phyloP scores from a whole-genome alignment of 371 early-diverging fungal species.

The Mucor plumbeus region DNA sequence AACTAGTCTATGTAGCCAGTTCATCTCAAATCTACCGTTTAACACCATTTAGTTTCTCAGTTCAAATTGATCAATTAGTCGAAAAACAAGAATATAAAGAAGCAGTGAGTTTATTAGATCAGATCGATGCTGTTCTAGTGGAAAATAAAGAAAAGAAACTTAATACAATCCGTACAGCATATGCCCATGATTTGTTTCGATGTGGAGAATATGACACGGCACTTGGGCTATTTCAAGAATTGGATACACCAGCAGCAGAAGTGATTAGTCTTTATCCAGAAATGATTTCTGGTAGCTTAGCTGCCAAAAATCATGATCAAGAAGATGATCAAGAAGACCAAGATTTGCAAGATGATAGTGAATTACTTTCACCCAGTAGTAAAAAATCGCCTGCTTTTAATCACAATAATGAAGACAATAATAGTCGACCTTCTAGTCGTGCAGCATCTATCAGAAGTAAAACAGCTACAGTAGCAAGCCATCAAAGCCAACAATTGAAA shows the following conservation, averaged over 20 bases:
- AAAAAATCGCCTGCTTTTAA: slow-evolving; percentile 6
- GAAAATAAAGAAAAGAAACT: slow-evolving; percentile 76
- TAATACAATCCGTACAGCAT: slow-evolving; percentile 75
- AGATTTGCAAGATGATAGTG: slow-evolving; percentile 1
- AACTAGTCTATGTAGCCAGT: slow-evolving; percentile 83
- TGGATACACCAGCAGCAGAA: slow-evolving; percentile 84
- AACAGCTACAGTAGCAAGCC: slow-evolving; percentile 31
- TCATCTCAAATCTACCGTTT: slow-evolving; percentile 83
- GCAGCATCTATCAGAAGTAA: slow-evolving; percentile 38
- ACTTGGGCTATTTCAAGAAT: slow-evolving; percentile 74
- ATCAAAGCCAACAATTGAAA: slow-evolving; percentile 16
- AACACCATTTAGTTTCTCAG: slow-evolving; percentile 84
- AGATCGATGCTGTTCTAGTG: slow-evolving; percentile 83
- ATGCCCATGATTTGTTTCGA: slow-evolving; percentile 85
- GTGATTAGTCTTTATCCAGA: slow-evolving; percentile 86
- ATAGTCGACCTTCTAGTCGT: slow-evolving; percentile 36
- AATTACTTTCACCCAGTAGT: background rate
- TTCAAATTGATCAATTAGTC: slow-evolving; percentile 87
- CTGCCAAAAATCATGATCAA: slow-evolving; percentile 12
- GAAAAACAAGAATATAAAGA: slow-evolving; percentile 79
- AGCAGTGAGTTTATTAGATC: slow-evolving; percentile 85
- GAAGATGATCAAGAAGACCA: slow-evolving; percentile 28
- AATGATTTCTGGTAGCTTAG: slow-evolving; percentile 57
- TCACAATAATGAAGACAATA: slow-evolving; percentile 2
- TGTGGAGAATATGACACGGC: slow-evolving; percentile 82